Evolutionary conservation across 257 asterid species (phyloP).

Genomic region (Solanum sejunctum): DNA sequence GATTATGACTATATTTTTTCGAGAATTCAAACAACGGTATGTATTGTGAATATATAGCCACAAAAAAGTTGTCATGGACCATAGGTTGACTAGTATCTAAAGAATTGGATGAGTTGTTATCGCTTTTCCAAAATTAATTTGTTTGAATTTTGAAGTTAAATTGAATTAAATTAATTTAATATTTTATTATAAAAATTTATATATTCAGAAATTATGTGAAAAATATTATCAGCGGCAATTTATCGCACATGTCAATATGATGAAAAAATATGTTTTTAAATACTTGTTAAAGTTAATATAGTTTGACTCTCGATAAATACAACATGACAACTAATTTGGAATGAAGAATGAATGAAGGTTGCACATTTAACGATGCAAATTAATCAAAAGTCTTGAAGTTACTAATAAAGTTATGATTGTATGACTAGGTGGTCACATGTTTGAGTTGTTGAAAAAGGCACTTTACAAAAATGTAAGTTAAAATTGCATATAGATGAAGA

Average conservation of each 20-base stretch:
- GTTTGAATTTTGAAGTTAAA: not conserved
- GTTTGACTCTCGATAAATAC: not conserved
- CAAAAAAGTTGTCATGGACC: not conserved
- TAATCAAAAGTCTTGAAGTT: accelerated
- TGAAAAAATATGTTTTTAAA: not conserved
- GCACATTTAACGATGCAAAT: not conserved
- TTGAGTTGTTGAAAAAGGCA: accelerated
- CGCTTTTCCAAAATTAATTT: not conserved
- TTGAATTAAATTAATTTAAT: not conserved
- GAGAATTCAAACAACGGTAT: too few relatives aligned
- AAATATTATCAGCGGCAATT: not conserved
- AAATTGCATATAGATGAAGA: too few relatives aligned
- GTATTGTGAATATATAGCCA: not conserved
- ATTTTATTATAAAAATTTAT: not conserved
- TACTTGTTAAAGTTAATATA: not conserved
- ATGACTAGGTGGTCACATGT: not conserved
- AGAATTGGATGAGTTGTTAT: not conserved
- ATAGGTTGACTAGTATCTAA: not conserved
- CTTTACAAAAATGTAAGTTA: too few relatives aligned
- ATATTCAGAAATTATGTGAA: not conserved
- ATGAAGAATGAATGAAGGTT: not conserved
- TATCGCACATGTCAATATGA: not conserved
- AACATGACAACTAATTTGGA: not conserved
- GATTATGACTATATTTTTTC: too few relatives aligned
- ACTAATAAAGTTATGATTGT: not conserved